Evolutionary conservation across 768 basidiomycete genomes (phyloP).

Genomic region (Pulveroboletus sp.): DNA sequence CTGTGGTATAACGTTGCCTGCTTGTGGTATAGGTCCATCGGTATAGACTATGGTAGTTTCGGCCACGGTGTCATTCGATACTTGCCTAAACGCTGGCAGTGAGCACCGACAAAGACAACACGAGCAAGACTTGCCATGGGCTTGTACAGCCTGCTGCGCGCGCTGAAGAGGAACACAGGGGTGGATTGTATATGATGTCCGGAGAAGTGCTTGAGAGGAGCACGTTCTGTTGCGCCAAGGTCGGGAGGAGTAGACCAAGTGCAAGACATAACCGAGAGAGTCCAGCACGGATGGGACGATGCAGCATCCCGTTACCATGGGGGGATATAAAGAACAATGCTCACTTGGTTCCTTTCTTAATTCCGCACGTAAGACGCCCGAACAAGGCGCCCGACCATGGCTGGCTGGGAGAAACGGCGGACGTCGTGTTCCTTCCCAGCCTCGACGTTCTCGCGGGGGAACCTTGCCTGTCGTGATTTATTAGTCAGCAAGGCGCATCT

Average conservation of each 20-base stretch:
- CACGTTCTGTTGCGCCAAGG: slow-evolving; percentile 20
- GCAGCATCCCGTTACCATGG: slow-evolving; percentile 8
- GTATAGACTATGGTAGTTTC: slow-evolving; percentile 30
- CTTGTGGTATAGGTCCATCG: slow-evolving; percentile 39
- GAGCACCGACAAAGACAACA: not conserved
- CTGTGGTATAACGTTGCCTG: slow-evolving; percentile 47
- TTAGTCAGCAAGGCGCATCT: slow-evolving; percentile 7
- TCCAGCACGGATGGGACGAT: slow-evolving; percentile 18
- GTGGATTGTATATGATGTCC: slow-evolving; percentile 27
- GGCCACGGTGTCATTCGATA: slow-evolving; percentile 10
- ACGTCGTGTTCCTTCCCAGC: too few species aligned
- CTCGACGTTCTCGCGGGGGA: too few species aligned
- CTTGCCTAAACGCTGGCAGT: slow-evolving; percentile 18
- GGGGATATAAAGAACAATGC: not conserved
- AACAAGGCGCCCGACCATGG: not conserved
- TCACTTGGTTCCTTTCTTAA: slow-evolving; percentile 7
- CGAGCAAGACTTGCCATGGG: slow-evolving; percentile 18
- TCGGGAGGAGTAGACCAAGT: slow-evolving; percentile 7
- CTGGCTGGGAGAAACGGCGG: not conserved
- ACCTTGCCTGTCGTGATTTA: too few species aligned
- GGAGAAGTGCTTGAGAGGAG: slow-evolving; percentile 18
- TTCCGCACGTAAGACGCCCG: slow-evolving; percentile 3
- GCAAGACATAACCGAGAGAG: slow-evolving; percentile 10
- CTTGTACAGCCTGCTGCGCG: slow-evolving; percentile 16
- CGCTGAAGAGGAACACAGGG: slow-evolving; percentile 16